A percentile compares a stretch with the other conserved stretches of the same genome.
phyloP scores from a whole-genome alignment of 371 early-diverging fungal genomes.

The Rhizopus sp. region DNA sequence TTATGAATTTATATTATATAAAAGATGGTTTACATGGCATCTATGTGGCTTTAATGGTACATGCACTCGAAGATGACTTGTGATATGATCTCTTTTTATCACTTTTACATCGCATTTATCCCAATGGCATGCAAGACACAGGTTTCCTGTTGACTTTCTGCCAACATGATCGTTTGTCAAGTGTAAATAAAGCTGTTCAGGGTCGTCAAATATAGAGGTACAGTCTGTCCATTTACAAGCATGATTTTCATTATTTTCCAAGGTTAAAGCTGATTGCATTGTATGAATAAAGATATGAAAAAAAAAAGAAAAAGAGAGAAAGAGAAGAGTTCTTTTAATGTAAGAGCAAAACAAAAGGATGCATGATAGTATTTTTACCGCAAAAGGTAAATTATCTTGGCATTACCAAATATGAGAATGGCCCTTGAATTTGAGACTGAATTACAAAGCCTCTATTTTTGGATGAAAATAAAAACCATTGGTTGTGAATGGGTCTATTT shows the following conservation, averaged over 20 bases:
- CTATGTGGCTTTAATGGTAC: slow-evolving; percentile 88
- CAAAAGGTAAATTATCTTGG: no score
- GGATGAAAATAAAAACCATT: no score
- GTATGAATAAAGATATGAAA: background rate
- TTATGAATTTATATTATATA: slow-evolving; percentile 1
- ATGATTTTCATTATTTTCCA: slow-evolving; percentile 14
- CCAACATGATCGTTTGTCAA: slow-evolving; percentile 89
- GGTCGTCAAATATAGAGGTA: slow-evolving; percentile 61
- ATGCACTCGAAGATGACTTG: slow-evolving; percentile 90
- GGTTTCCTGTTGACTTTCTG: slow-evolving; percentile 84
- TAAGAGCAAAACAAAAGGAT: no score
- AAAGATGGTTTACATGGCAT: slow-evolving; percentile 56
- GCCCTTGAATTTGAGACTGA: no score
- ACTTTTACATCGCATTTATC: slow-evolving; percentile 74
- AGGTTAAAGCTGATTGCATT: slow-evolving; percentile 21
- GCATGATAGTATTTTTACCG: no score
- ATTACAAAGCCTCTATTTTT: no score
- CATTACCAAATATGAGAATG: no score
- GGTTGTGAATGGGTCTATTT: no score
- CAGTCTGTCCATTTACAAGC: slow-evolving; percentile 59
- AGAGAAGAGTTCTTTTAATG: background rate
- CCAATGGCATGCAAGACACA: slow-evolving; percentile 90
- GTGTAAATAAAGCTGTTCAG: slow-evolving; percentile 83
- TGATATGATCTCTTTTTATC: slow-evolving; percentile 92
- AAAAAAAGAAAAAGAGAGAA: background rate